phyloP scores from a whole-genome alignment of 768 basidiomycete genomes.

The Dentipellis fragilis region DNA sequence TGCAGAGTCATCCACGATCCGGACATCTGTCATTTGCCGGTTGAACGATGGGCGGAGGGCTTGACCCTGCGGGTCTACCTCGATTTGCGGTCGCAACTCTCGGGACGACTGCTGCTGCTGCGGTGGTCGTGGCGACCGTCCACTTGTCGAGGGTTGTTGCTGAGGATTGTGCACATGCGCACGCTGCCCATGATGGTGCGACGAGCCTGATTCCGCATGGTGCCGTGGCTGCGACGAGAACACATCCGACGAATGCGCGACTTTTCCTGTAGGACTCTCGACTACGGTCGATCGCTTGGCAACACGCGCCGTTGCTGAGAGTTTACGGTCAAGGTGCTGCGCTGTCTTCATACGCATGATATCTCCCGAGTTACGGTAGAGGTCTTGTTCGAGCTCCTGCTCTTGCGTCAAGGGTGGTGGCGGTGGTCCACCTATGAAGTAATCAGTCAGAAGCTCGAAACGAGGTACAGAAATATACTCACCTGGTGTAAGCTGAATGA shows the following conservation, averaged over 20 bases:
- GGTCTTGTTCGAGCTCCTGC: conserved; percentile 44
- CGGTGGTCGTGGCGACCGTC: conserved; percentile 4
- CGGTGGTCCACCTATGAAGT: conserved; percentile 17
- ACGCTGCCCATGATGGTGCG: conserved; percentile 6
- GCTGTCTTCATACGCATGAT: conserved; percentile 87
- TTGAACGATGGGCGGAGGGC: conserved; percentile 43
- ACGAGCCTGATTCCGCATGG: neutral
- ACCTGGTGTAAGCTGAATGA: conserved; percentile 79
- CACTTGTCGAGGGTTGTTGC: neutral
- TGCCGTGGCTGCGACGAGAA: conserved; percentile 30
- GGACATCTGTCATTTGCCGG: conserved; percentile 77
- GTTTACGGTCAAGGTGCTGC: conserved; percentile 88
- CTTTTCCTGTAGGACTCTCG: conserved; percentile 86
- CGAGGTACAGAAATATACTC: conserved; percentile 15
- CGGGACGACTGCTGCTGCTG: conserved; percentile 19
- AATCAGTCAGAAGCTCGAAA: conserved; percentile 9
- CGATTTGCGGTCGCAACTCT: conserved; percentile 19
- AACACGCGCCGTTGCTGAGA: conserved; percentile 85
- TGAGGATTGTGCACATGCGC: conserved; percentile 2
- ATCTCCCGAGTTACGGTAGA: conserved; percentile 80
- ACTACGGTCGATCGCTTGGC: conserved; percentile 94
- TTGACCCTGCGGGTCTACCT: conserved; percentile 30
- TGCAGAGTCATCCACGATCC: conserved; percentile 77
- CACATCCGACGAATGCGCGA: conserved; percentile 64
- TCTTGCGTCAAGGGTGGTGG: conserved; percentile 18